A percentile compares a stretch with the other conserved stretches of the same genome.
Evolutionary conservation across 139 green algal genomes (phyloP).

Genomic region (Pycnococcus provasolii): DNA sequence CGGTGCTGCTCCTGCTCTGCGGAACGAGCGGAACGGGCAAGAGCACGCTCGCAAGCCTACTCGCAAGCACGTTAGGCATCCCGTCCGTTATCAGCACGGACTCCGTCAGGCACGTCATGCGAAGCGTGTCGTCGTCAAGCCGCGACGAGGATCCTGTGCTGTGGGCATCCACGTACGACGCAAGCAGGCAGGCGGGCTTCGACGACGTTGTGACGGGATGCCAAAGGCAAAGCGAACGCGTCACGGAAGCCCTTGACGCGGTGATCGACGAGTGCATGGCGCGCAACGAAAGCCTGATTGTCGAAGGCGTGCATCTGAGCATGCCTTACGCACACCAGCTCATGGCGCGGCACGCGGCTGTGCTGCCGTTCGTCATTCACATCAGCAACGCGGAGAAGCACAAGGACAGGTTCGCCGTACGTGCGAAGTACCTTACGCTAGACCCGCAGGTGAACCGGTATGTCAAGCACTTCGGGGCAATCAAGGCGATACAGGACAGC

Average conservation of each 20-base stretch:
- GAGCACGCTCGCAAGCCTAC: slow-evolving; percentile 80
- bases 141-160: slow-evolving; percentile 56
- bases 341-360: slow-evolving; percentile 51
- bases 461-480: slow-evolving; percentile 68
- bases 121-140: slow-evolving; percentile 33
- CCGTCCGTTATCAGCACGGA: slow-evolving; percentile 82
- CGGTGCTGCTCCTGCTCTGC: slow-evolving; percentile 63
- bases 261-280: slow-evolving; percentile 53
- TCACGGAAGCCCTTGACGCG: slow-evolving; percentile 55
- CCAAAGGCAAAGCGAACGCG: slow-evolving; percentile 72
- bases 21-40: slow-evolving; percentile 88
- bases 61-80: slow-evolving; percentile 75
- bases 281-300: slow-evolving; percentile 49
- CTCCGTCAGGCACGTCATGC: slow-evolving; percentile 66
- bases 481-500: slow-evolving; percentile 63
- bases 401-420: slow-evolving; percentile 80
- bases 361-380: slow-evolving; percentile 87
- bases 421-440: slow-evolving; percentile 91
- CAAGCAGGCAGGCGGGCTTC: slow-evolving; percentile 29
- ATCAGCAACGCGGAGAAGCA: slow-evolving; percentile 83
- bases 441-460: slow-evolving; percentile 67
- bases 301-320: slow-evolving; percentile 62
- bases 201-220: slow-evolving; percentile 46
- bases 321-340: slow-evolving; percentile 51
- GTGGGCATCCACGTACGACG: slow-evolving; percentile 81